Evolutionary conservation across 495 filamentous ascomycete species (phyloP), one percentile per base, ranked within the genome.

Genomic region (Articulospora tetracladia): DNA sequence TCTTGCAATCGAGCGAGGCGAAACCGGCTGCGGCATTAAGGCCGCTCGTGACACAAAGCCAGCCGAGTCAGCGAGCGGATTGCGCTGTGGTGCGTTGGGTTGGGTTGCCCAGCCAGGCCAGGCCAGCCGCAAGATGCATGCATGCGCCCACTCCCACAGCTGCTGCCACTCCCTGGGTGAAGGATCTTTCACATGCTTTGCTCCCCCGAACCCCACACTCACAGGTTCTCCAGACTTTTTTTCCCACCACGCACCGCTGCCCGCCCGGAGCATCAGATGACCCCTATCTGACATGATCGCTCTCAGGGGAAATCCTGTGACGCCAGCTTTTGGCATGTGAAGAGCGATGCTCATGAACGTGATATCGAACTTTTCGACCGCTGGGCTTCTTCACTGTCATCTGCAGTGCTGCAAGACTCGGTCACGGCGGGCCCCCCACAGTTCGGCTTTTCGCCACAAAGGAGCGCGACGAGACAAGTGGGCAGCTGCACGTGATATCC

Each of bases 171-270:
- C n/a, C n/a, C n/a, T n/a, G 47, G 44, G 54, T 57, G 54, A 57
- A 57, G 34, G n/a, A 7, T n/a, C 23, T 27, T 13, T 27, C 25
- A 8, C 24, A n/a, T 25, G 22, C 4, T 4, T 13, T 2, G 19
- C 4, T 25, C 4, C 47, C 20, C 20, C 6, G 17, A 24, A 24
- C 22, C 25, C 47, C 34, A 44, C 39, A 36, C 55, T 26, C 39
- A 57, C 39, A 26, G 20, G 12, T 48, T 57, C 55, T 57, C 54
- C 55, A 57, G 41, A 57, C 41, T 49, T 57, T 26, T 49, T 13
- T 2, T 19, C 27, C n/a, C n/a, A n/a, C 39, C 39, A 44, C 39
- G 8, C n/a, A 17, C 39, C 3, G 7, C 39, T 11, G 4, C 39
- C 39, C 8, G 15, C 3, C 39, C 39, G 22, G 2, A 0, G 55